phyloP scores from a whole-genome alignment of 2,329 filamentous ascomycete genomes.

The Tolypocladium paradoxum region DNA sequence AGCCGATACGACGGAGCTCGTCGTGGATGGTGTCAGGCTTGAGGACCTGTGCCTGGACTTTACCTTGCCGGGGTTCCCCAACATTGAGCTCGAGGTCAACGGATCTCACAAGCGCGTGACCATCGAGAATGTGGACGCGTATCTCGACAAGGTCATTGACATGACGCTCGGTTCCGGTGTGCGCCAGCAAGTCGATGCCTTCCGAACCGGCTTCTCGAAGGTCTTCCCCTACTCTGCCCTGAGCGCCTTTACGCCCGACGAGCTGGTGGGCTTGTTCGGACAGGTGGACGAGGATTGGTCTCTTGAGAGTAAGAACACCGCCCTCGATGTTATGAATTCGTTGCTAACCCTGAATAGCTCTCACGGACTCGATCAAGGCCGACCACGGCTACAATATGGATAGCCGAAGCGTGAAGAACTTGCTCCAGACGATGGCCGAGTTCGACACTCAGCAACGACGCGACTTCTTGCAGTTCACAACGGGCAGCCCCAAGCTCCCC shows the following conservation, averaged over 20 bases:
- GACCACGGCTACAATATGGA: slow-evolving; percentile 99
- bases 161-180: slow-evolving; percentile 86
- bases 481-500: slow-evolving; percentile 92
- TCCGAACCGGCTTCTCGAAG: slow-evolving; percentile 82
- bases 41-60: slow-evolving; percentile 91
- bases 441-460: slow-evolving; percentile 63
- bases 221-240: slow-evolving; percentile 93
- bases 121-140: slow-evolving; percentile 82
- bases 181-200: slow-evolving; percentile 79
- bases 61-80: slow-evolving; percentile 81
- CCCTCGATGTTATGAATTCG: neutral
- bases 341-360: slow-evolving; percentile 40
- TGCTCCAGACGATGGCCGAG: slow-evolving; percentile 91
- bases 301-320: slow-evolving; percentile 68
- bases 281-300: slow-evolving; percentile 93
- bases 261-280: slow-evolving; percentile 90
- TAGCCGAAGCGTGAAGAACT: slow-evolving; percentile 85
- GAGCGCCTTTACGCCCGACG: slow-evolving; percentile 87
- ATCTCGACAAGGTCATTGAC: slow-evolving; percentile 83
- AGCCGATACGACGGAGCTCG: slow-evolving; percentile 55
- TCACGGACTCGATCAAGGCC: slow-evolving; percentile 97
- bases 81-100: slow-evolving; percentile 68
- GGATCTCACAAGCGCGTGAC: slow-evolving; percentile 68
- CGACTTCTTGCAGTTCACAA: slow-evolving; percentile 95
- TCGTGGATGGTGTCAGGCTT: slow-evolving; percentile 64